Conservation (phyloP, 1,139 yeast species). For the Ogataea hybrid region DNA sequence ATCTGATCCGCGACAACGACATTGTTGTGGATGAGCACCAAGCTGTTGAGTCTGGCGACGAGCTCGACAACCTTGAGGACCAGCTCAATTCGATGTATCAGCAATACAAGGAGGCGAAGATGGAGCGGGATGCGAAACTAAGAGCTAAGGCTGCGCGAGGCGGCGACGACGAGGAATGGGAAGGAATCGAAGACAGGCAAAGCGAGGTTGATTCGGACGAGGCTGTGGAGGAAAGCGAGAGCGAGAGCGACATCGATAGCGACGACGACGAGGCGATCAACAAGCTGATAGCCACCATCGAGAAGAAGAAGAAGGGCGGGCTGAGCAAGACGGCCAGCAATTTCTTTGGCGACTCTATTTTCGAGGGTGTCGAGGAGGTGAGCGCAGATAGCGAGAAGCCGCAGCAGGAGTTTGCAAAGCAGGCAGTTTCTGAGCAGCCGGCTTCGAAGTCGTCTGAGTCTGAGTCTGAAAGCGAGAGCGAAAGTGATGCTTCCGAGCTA, state of each 20-base stretch:
- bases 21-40: constrained; percentile 40
- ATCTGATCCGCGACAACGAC: constrained; percentile 57
- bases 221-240: constrained; percentile 39
- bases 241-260: constrained; percentile 41
- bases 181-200: constrained; percentile 61
- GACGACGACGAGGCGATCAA: constrained; percentile 78
- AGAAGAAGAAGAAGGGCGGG: constrained; percentile 42
- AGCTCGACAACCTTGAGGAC: constrained; percentile 70
- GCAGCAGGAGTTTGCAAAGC: too few relatives aligned
- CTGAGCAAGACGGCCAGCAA: too few relatives aligned
- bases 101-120: constrained; percentile 66
- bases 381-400: too few relatives aligned
- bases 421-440: too few relatives aligned
- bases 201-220: constrained; percentile 42
- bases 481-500: too few relatives aligned
- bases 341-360: too few relatives aligned
- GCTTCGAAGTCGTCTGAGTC: too few relatives aligned
- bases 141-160: constrained; percentile 83
- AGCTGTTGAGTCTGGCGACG: constrained; percentile 52
- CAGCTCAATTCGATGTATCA: constrained; percentile 82
- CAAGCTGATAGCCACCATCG: constrained; percentile 56
- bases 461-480: too few relatives aligned
- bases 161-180: constrained; percentile 81
- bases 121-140: constrained; percentile 77
- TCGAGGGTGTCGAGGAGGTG: too few relatives aligned